Base-by-base conservation (phyloP, 2,329 filamentous ascomycete species). In the Kalmusia sp. region DNA sequence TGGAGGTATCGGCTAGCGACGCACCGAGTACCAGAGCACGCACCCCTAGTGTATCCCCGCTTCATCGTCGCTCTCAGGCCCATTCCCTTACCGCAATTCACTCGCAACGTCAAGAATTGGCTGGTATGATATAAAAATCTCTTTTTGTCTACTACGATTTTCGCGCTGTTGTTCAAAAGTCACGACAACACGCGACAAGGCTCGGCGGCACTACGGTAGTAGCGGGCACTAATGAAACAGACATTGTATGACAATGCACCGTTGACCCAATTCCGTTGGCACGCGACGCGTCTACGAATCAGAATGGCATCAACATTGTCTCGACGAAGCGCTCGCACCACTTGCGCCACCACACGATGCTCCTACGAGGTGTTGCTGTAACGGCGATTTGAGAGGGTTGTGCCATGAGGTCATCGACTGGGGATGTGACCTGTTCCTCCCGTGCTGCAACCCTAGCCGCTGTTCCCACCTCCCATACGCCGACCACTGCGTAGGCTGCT, bases 341-440 rank as follows among this genome's bases (percentile, higher is more conserved):
- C 21, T 14, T 4, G 6, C 25, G 15, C 30, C 24, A 46, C 15
- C 19, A 19, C 11, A 24, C 19, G 30, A 24, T 12, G 30, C 12
- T 24, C 35, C 6, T 15, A 14, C 9, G 14, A n/a, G 17, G 46
- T 15, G 19, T 34, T 37, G 28, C 27, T 19, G 41, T 24, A 39
- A 39, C 33, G 3, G 8, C 11, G 2, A 11, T 38, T 5, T 37
- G 27, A 25, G 8, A 25, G 14, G 19, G 44, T 40, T 6, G 19
- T 19, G 27, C 44, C 51, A 61, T 71, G 67, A 71, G 65, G 67
- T 73, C 70, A 72, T 73, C 59, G 68, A 71, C 69, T 45, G 53
- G 70, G 69, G 64, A 71, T 45, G 38, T 51, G 50, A 52, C 65
- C 63, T 65, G 61, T 59, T 63, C 47, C 57, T 21, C 44, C 27